These are phyloP conservation scores for Athelia psychrophila DNA, from an alignment of 1,284 basidiomycete species.

Conservation along the genomic window DNA sequence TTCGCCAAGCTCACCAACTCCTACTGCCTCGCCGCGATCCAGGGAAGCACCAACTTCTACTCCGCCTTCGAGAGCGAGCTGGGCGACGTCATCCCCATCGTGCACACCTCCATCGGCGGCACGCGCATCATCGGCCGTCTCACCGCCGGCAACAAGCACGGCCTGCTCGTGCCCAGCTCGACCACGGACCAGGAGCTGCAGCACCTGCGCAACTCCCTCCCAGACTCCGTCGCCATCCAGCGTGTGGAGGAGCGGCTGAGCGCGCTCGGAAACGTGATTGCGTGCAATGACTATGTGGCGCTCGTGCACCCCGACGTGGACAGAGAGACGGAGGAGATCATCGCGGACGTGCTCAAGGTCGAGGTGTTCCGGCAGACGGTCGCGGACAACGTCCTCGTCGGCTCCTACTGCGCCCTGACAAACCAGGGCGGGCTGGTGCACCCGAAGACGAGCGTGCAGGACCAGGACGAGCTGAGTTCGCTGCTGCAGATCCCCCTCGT, in stretches of 20 bases:
- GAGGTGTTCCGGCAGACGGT: conserved; percentile 99
- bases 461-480: conserved; percentile 96
- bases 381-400: conserved; percentile 95
- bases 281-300: conserved; percentile 97
- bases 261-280: conserved; percentile 97
- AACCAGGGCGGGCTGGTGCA: conserved; percentile 98
- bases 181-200: conserved; percentile 99
- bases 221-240: conserved; percentile 90
- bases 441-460: conserved; percentile 94
- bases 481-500: conserved; percentile 95
- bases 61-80: conserved; percentile 96
- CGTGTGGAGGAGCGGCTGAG: conserved; percentile 95
- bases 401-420: conserved; percentile 91
- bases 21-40: conserved; percentile 90
- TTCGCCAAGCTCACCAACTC: conserved; percentile 95
- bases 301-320: conserved; percentile 98
- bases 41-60: conserved; percentile 98
- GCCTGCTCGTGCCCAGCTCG: conserved; percentile 92
- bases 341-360: conserved; percentile 98
- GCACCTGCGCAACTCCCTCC: conserved; percentile 95
- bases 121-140: conserved; percentile 93
- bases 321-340: conserved; percentile 99
- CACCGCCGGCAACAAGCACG: conserved; percentile 94
- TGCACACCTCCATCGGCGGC: conserved; percentile 95
- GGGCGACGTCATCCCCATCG: conserved; percentile 92